Evolutionary conservation across 2,329 filamentous ascomycete species (phyloP), one percentile per base, ranked within the genome.

Genomic region (Herpomyces periplanetae): DNA sequence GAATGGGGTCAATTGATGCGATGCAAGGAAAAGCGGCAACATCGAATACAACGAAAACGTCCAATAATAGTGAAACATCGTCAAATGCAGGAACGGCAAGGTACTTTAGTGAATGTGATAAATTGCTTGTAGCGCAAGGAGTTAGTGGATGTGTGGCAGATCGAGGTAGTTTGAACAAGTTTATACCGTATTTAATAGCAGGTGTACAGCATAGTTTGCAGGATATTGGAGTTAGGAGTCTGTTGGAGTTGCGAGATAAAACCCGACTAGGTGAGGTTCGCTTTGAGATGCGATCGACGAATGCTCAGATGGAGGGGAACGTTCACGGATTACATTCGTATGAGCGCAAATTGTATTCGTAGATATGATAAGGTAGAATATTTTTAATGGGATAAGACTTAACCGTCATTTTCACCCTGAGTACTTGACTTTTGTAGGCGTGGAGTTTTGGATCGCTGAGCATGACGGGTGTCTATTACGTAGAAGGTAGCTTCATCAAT

Each of bases 1-100:
- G 80, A 24, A 96, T 96, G 80, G 80, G 80, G 29, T 73, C 62
- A 42, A 96, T 96, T 36, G 80, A 88, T 33, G 80, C 80, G 29
- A 96, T 96, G 80, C 73, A 91, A 45, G 75, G 91, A 45, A 87
- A 80, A 56, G 87, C 87, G 51, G 71, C 73, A 5, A 69, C 65
- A 21, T 49, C 41, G 23, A 63, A 61, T 28, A n/a, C n/a, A n/a
- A 44, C 47, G 32, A 64, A 57, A 39, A 55, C 71, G 35, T 55
- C 48, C 40, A 58, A 63, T 39, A 54, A 61, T 43, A 61, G 59
- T 41, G 43, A 45, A 30, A 56, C 59, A 37, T 45, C 48, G n/a
- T 49, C 44, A 38, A 96, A 91, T 37, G 80, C 80, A 21, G 80
- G 80, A 34, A 91, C 84, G 26, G 80, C 80, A 17, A 62, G 80